These are phyloP conservation scores for Penicillium canariense DNA, from an alignment of 495 filamentous ascomycete genomes.

Conservation along the genomic window DNA sequence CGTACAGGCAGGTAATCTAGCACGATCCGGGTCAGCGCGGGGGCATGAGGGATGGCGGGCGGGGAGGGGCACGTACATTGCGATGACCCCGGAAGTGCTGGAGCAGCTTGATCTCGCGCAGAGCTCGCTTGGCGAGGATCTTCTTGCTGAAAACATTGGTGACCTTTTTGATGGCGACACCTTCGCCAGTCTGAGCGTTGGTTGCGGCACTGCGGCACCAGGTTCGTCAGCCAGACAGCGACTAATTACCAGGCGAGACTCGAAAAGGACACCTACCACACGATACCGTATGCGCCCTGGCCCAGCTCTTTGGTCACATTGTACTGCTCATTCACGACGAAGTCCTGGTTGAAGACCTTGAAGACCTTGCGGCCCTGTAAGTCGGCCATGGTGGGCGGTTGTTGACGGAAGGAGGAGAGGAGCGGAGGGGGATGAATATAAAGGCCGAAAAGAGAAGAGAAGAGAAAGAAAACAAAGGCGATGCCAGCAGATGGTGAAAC, in stretches of 20 bases:
- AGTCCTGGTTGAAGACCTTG: slow-evolving; percentile 99
- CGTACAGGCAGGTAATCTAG: slow-evolving; percentile 97
- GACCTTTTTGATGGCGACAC: slow-evolving; percentile 99
- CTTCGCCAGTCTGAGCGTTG: slow-evolving; percentile 86
- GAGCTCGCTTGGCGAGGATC: slow-evolving; percentile 94
- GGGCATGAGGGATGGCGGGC: slow-evolving; percentile 5
- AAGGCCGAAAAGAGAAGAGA: slow-evolving; percentile 13
- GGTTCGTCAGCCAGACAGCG: too few species aligned
- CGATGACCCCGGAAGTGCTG: slow-evolving; percentile 94
- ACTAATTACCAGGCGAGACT: too few species aligned
- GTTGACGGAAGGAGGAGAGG: neutral
- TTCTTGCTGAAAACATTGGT: slow-evolving; percentile 99
- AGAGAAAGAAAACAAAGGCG: neutral
- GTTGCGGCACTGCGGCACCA: slow-evolving; percentile 89
- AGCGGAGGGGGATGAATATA: neutral
- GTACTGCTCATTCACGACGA: slow-evolving; percentile 96
- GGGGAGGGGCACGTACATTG: slow-evolving; percentile 51
- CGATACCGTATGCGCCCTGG: slow-evolving; percentile 97
- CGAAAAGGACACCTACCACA: slow-evolving; percentile 66
- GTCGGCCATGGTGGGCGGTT: slow-evolving; percentile 59
- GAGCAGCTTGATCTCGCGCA: slow-evolving; percentile 97
- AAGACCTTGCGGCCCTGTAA: slow-evolving; percentile 89
- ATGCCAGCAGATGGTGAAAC: neutral
- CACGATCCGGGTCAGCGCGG: slow-evolving; percentile 25
- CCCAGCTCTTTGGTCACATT: slow-evolving; percentile 98